Base-by-base conservation (phyloP, 768 basidiomycete species). In the Lactarius sanguifluus region DNA sequence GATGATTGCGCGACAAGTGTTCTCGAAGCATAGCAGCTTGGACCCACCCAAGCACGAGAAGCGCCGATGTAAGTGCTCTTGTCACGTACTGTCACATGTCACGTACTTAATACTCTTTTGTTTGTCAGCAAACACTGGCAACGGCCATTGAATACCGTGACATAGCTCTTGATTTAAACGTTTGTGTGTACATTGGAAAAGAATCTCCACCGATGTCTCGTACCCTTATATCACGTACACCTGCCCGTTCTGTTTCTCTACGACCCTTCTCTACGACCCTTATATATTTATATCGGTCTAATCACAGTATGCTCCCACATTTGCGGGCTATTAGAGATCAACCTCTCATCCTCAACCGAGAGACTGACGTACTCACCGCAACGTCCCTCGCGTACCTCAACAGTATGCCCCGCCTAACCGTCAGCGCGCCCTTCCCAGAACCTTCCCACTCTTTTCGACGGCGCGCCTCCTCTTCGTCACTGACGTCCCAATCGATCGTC, bases 331-430 rank as follows among this genome's bases (percentile, higher is more conserved):
- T 45, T 54, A 28, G 34, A 64, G 72, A 59, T 69, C 62, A 32
- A 41, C 61, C 34, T 64, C 10, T 18, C 23, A 60, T 58, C 57
- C 50, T 50, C 57, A 64, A 54, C 15, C 15, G 25, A 57, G 43
- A n/a, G 61, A 36, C 65, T 18, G 54, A 32, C 57, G 59, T 30
- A 80, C 91, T 83, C 73, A 93, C 92, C 62, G 89, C 89, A 60
- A 94, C 93, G 75, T 94, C 92, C 70, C 92, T 79, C 15, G 92
- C 92, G 76, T 94, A 96, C 74, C 90, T 83, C 73, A 85, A 82
- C 67, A 96, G 78, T 32, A 94, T 79, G 18, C 93, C 93, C 47
- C 92, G 80, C 75, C 79, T 88, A 57, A 88, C 88, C 70, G 83
- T 90, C 64, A 91, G 77, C 69, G 85, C 77, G 43, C 80, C 77